A percentile compares a stretch with the other conserved stretches of the same genome.
Evolutionary conservation across 371 early-diverging fungal species (phyloP).

Genomic region (Conidiobolus incongruus): DNA sequence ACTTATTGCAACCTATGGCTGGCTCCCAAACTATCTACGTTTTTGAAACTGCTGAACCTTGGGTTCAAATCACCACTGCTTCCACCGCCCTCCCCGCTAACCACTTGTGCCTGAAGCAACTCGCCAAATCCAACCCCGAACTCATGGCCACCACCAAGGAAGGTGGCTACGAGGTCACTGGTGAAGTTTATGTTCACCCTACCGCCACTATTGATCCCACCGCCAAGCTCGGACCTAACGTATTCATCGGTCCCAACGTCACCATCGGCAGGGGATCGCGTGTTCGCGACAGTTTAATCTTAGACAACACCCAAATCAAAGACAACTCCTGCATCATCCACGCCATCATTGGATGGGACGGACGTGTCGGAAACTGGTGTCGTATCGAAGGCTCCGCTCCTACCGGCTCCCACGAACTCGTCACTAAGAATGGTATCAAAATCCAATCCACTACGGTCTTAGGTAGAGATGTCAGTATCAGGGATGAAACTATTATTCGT

Average conservation of each 20-base stretch:
- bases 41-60: constrained; percentile 53
- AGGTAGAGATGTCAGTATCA: constrained; percentile 73
- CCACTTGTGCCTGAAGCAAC: constrained; percentile 63
- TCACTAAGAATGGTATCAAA: constrained; percentile 75
- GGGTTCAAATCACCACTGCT: constrained; percentile 90
- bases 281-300: constrained; percentile 79
- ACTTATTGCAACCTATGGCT: constrained; percentile 67
- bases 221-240: constrained; percentile 92
- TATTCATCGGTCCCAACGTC: constrained; percentile 83
- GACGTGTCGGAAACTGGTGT: constrained; percentile 79
- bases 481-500: constrained; percentile 77
- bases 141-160: constrained; percentile 21
- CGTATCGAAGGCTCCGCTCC: constrained; percentile 73
- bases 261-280: constrained; percentile 88
- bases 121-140: constrained; percentile 28
- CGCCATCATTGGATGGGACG: constrained; percentile 90
- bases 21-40: constrained; percentile 60
- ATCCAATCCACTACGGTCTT: constrained; percentile 76
- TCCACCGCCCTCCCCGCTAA: constrained; percentile 88
- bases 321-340: constrained; percentile 49
- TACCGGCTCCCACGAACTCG: constrained; percentile 20
- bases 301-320: constrained; percentile 82
- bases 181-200: constrained; percentile 84
- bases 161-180: constrained; percentile 60
- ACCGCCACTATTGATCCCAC: constrained; percentile 79